phyloP scores from a whole-genome alignment of 495 filamentous ascomycete species.

The Podospora pseudopauciseta region DNA sequence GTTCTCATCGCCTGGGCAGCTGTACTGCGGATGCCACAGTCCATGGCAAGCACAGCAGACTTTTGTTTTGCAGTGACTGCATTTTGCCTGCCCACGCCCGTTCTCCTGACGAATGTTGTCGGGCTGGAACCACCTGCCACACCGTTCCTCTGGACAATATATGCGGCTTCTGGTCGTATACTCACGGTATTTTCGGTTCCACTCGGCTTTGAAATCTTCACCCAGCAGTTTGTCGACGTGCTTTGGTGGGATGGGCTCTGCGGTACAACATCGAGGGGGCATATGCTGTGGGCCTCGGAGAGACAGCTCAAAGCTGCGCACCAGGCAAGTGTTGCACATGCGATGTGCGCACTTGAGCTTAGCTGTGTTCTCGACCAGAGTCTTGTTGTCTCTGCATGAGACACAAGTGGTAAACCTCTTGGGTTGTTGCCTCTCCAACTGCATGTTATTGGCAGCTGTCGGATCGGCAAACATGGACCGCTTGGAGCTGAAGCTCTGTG shows the following conservation, averaged over 20 bases:
- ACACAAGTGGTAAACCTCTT: conserved; percentile 65
- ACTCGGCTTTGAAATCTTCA: conserved; percentile 64
- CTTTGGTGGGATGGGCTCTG: conserved; percentile 66
- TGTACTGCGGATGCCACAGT: conserved; percentile 62
- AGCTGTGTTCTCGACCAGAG: conserved; percentile 55
- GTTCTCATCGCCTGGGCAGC: conserved; percentile 71
- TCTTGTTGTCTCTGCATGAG: conserved; percentile 61
- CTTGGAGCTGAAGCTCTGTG: conserved; percentile 39
- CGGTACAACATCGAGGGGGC: conserved; percentile 74
- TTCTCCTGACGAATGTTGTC: conserved; percentile 54
- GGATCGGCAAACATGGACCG: conserved; percentile 37
- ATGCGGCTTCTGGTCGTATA: conserved; percentile 69
- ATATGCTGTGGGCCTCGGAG: conserved; percentile 72
- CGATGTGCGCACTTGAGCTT: conserved; percentile 72
- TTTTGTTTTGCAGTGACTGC: conserved; percentile 64
- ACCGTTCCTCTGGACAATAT: conserved; percentile 66
- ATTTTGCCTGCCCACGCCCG: conserved; percentile 55
- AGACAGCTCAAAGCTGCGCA: conserved; percentile 66
- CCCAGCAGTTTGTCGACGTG: conserved; percentile 74
- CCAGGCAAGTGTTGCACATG: conserved; percentile 73
- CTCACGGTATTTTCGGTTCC: conserved; percentile 74
- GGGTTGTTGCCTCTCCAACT: conserved; percentile 25
- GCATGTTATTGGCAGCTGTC: conserved; percentile 26
- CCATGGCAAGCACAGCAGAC: conserved; percentile 71
- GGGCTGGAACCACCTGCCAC: conserved; percentile 73